A percentile compares a stretch with the other conserved stretches of the same genome.
phyloP scores from a whole-genome alignment of 345 rosid genomes.

The Dovyalis caffra region DNA sequence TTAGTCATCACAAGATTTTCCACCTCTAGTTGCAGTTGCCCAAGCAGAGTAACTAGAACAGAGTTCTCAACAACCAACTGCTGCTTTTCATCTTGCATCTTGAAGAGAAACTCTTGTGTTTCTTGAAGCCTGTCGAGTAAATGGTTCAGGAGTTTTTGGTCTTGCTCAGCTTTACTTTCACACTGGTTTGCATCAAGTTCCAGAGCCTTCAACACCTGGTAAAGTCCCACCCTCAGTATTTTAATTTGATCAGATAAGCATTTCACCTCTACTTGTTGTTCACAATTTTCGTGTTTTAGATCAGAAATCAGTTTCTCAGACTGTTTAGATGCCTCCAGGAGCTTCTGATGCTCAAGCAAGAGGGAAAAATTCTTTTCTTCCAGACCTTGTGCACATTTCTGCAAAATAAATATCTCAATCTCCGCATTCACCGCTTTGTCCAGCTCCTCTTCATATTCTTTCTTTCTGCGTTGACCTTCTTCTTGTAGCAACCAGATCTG shows the following conservation, averaged over 20 bases:
- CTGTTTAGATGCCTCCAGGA: constrained; percentile 51
- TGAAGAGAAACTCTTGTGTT: constrained; percentile 48
- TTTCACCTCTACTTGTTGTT: constrained; percentile 52
- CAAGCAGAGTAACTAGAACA: constrained; percentile 58
- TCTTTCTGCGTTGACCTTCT: constrained; percentile 52
- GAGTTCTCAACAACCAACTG: constrained; percentile 49
- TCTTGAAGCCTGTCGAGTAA: constrained; percentile 50
- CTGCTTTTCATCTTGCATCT: constrained; percentile 58
- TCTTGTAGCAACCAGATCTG: constrained; percentile 53
- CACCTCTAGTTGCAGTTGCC: constrained; percentile 61
- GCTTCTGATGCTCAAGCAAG: constrained; percentile 49
- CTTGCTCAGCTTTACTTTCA: constrained; percentile 40
- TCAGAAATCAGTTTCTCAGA: constrained; percentile 58
- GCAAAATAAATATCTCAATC: constrained; percentile 67
- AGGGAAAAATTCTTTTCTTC: constrained; percentile 59
- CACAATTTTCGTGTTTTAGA: constrained; percentile 51
- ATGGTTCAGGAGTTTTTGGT: constrained; percentile 37
- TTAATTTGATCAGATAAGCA: constrained; percentile 51
- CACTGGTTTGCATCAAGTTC: constrained; percentile 35
- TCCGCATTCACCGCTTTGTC: constrained; percentile 58
- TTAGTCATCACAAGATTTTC: constrained; percentile 48
- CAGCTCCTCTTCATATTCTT: constrained; percentile 62
- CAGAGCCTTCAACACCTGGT: constrained; percentile 50
- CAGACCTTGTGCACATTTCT: constrained; percentile 58
- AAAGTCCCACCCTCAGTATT: constrained; percentile 51